These are phyloP conservation scores for Oropetium thomaeum DNA, from an alignment of 176 grass and related monocot genomes.

Conservation along the genomic window DNA sequence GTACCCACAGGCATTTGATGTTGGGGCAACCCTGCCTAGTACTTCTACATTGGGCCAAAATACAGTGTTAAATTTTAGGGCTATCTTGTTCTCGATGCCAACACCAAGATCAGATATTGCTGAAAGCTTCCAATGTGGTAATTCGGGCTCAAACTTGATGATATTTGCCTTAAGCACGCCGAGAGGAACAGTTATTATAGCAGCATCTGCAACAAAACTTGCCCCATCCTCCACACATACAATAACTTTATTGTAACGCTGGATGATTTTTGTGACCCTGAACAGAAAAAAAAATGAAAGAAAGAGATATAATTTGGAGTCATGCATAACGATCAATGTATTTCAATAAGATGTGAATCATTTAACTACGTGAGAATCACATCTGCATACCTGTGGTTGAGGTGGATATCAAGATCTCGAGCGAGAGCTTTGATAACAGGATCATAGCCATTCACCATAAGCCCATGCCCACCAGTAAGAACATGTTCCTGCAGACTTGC, in stretches of 20 bases:
- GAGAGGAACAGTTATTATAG: slow-evolving; percentile 88
- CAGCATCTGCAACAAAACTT: slow-evolving; percentile 82
- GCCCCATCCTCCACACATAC: slow-evolving; percentile 65
- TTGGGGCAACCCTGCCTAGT: slow-evolving; percentile 67
- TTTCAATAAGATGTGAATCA: neutral
- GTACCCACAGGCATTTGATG: slow-evolving; percentile 82
- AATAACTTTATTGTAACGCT: slow-evolving; percentile 76
- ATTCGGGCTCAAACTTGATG: slow-evolving; percentile 88
- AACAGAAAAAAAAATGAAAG: neutral
- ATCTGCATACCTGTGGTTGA: slow-evolving; percentile 78
- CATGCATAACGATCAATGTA: neutral
- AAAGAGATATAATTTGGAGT: neutral
- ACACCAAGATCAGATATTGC: slow-evolving; percentile 83
- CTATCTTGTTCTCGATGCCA: slow-evolving; percentile 95
- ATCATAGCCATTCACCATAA: slow-evolving; percentile 96
- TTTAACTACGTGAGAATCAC: neutral
- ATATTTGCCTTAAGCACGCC: slow-evolving; percentile 92
- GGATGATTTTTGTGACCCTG: slow-evolving; percentile 88
- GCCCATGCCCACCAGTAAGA: slow-evolving; percentile 94
- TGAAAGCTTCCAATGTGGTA: slow-evolving; percentile 81
- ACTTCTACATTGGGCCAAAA: slow-evolving; percentile 98
- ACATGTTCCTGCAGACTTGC: slow-evolving; percentile 85
- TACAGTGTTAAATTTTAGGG: slow-evolving; percentile 65
- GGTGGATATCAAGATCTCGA: slow-evolving; percentile 72
- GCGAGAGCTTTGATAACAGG: slow-evolving; percentile 95